Evolutionary conservation across 495 filamentous ascomycete genomes (phyloP), one percentile per base, ranked within the genome.

Genomic region (Jackrogersella minutella): DNA sequence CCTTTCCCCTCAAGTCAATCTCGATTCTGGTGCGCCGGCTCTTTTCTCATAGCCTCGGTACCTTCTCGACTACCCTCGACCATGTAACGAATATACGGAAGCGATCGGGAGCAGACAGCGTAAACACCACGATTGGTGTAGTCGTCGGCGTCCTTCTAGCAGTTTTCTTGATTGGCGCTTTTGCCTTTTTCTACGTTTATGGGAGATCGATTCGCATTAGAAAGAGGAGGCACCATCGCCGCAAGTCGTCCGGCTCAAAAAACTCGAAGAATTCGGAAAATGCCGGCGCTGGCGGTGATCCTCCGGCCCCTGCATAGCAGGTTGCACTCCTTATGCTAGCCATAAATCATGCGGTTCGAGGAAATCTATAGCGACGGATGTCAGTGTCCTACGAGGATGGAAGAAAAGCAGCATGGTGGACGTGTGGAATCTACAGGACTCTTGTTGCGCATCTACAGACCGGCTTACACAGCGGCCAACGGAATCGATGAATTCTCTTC

Each of bases 41-140:
- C 16, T 60, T 62, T 53, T 14, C 40, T 33, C 46, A 28, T 26
- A 46, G 49, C 40, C 46, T 62, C 33, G 26, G 6, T 17, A 31
- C 39, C 26, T 43, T 52, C 47, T 41, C 62, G 17, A 21, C 33
- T 19, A 41, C 39, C n/a, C 26, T 62, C 30, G 46, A 57, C 13
- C 62, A 44, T 37, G 17, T 47, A 10, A 31, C 58, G 8, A 55
- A 41, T 39, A 31, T 66, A 36, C 33, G 39, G 8, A 70, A 66
- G 47, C 51, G 67, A 43, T 17, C 61, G 17, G 33, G 54, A 21
- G 49, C 28, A 36, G 55, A 50, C 49, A 53, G 39, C 50, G 53
- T 70, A 37, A 76, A 78, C 49, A 66, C 67, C 50, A 78, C 68
- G 1, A 78, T 78, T 43, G 76, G 74, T 28, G 73, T 72, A 9